These are phyloP conservation scores for Pholiota microspora DNA, from an alignment of 768 basidiomycete genomes.

Conservation along the genomic window DNA sequence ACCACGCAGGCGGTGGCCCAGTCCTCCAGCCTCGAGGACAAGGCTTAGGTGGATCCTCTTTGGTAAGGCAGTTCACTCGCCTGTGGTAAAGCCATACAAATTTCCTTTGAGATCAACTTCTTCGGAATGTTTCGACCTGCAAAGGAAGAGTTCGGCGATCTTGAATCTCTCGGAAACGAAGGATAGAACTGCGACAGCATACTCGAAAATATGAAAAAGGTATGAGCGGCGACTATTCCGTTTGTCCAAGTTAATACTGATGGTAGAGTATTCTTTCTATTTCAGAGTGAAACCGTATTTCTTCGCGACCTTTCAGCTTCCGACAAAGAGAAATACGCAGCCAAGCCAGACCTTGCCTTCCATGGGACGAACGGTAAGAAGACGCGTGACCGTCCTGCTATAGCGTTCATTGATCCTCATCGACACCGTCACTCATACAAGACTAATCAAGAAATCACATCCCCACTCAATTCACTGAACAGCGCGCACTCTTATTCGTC, in stretches of 20 bases:
- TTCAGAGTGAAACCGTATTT: constrained; percentile 7
- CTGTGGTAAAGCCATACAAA: neutral
- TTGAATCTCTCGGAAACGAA: constrained; percentile 10
- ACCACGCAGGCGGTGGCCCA: neutral
- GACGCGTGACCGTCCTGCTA: too few relatives aligned
- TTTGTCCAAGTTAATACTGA: too few relatives aligned
- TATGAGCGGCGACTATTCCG: too few relatives aligned
- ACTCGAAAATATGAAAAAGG: constrained; percentile 14
- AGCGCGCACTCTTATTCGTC: constrained; percentile 7
- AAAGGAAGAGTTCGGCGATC: constrained; percentile 7
- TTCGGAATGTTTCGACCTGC: constrained; percentile 10
- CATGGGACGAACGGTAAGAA: constrained; percentile 8
- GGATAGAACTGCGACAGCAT: constrained; percentile 14
- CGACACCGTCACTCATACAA: neutral
- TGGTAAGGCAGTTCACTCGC: neutral
- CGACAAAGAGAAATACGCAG: neutral
- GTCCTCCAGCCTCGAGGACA: constrained; percentile 12
- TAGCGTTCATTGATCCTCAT: neutral
- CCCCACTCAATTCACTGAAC: neutral
- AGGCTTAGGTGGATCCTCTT: constrained; percentile 12
- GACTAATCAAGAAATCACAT: constrained; percentile 11
- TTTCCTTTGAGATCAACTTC: constrained; percentile 7
- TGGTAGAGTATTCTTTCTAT: too few relatives aligned
- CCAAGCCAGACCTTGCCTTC: constrained; percentile 1
- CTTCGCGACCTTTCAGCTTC: neutral